These are phyloP conservation scores for Neofusicoccum ribis DNA, from an alignment of 2,329 filamentous ascomycete species.

Conservation along the genomic window DNA sequence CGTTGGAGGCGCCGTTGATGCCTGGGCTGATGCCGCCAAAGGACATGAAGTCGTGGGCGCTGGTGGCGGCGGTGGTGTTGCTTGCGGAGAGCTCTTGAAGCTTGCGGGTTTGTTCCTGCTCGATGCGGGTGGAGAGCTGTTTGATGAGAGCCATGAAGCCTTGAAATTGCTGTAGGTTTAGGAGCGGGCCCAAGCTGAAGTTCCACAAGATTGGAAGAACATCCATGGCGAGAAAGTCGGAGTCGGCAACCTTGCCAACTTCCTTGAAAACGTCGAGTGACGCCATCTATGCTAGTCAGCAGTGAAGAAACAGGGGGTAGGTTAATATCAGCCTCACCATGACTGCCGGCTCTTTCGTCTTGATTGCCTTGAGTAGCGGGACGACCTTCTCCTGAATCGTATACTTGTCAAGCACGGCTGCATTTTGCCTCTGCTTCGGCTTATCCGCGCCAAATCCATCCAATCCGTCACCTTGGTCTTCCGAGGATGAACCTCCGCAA, in stretches of 20 bases:
- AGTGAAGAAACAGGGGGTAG: neutral
- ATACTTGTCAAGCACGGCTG: slow-evolving; percentile 89
- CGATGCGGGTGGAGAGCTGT: slow-evolving; percentile 73
- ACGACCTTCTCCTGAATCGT: slow-evolving; percentile 98
- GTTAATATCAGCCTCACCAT: slow-evolving; percentile 57
- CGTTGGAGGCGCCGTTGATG: slow-evolving; percentile 54
- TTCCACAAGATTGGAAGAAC: slow-evolving; percentile 86
- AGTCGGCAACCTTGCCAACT: slow-evolving; percentile 78
- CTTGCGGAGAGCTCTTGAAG: slow-evolving; percentile 76
- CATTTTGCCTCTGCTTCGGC: slow-evolving; percentile 63
- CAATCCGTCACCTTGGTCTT: slow-evolving; percentile 65
- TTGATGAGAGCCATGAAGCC: slow-evolving; percentile 89
- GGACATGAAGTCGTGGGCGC: slow-evolving; percentile 67
- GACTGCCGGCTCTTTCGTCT: slow-evolving; percentile 95
- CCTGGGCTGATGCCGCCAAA: slow-evolving; percentile 59
- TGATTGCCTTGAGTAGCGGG: slow-evolving; percentile 86
- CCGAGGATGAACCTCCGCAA: slow-evolving; percentile 69
- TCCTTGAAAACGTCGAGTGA: slow-evolving; percentile 81
- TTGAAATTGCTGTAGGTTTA: slow-evolving; percentile 83
- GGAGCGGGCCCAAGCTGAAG: slow-evolving; percentile 85
- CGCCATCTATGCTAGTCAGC: slow-evolving; percentile 59
- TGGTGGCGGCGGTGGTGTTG: slow-evolving; percentile 52
- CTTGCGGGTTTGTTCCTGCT: slow-evolving; percentile 85
- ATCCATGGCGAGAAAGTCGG: slow-evolving; percentile 89
- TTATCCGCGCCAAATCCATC: slow-evolving; percentile 64